These are phyloP conservation scores for Chaetomidium leptoderma DNA, from an alignment of 495 filamentous ascomycete genomes.

Conservation along the genomic window DNA sequence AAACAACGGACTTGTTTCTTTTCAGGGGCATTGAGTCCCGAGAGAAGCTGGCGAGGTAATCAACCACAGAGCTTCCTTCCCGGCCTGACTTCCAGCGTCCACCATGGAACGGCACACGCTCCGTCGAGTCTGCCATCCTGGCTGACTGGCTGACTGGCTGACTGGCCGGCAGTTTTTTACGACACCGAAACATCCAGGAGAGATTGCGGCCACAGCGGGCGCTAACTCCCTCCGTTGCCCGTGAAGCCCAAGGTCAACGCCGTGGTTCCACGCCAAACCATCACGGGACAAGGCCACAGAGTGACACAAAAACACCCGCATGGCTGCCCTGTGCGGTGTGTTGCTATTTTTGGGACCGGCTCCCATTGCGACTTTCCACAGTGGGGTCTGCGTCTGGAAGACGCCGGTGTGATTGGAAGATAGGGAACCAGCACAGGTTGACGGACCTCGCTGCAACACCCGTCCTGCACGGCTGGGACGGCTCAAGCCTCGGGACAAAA, in stretches of 20 bases:
- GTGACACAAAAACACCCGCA: conserved; percentile 1
- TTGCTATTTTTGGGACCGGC: conserved; percentile 12
- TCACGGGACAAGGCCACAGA: neutral
- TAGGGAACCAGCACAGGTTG: neutral
- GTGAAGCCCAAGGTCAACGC: neutral
- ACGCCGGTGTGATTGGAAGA: conserved; percentile 4
- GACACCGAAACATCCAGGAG: neutral
- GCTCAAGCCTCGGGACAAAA: neutral
- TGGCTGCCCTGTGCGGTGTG: no score
- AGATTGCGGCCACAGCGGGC: neutral
- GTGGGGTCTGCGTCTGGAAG: neutral
- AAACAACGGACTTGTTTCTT: no score
- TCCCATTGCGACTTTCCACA: neutral
- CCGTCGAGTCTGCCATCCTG: no score
- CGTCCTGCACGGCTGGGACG: neutral
- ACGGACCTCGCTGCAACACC: neutral
- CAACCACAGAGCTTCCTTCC: no score
- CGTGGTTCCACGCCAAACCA: neutral
- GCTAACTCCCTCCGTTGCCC: neutral
- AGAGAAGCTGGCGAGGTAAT: no score
- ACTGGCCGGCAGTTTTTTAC: no score
- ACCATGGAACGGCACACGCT: no score
- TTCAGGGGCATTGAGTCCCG: no score
- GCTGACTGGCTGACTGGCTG: no score
- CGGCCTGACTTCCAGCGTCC: no score